Base-by-base conservation (phyloP, 176 grass and related monocot species). In the Eleusine coracana region DNA sequence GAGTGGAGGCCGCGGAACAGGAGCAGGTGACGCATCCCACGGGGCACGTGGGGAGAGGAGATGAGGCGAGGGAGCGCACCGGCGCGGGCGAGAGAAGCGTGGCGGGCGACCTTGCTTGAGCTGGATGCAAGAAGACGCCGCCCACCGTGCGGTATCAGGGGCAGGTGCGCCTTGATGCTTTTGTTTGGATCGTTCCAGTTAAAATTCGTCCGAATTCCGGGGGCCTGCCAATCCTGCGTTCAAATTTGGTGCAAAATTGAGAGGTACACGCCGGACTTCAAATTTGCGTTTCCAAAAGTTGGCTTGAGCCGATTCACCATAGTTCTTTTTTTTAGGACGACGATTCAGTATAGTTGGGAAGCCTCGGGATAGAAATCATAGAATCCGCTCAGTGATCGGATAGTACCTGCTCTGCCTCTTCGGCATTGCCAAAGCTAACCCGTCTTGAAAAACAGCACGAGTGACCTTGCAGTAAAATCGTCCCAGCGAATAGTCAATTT, bases 21-120 rank as follows among this genome's bases (percentile, higher is more conserved):
- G 29, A 75, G 81, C 40, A 85, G 51, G 14, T 76, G 68, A 51
- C 73, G 82, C 84, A 93, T 89, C 84, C 79, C 76, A 87, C 38
- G 46, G 10, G 60, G 71, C 42, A 42, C 80, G 63, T 74, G 48
- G 23, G 2, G 73, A 4, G 59, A 62, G 40, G 77, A 42, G 29
- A 37, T 5, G 17, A 2, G 56, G 17, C 1, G 12, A 3, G 1
- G 17, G 21, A 54, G 11, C 5, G 46, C 20, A 34, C 20, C 65
- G 65, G 48, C 78, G 64, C 25, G 56, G 44, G 23, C 11, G 37
- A 71, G 38, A 15, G 56, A 10, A 28, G 23, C 14, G 67, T 58
- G 40, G 40, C 40, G 40, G 51, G 18, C 11, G 46, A 45, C 25
- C 38, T 84, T 23, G 77, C 46, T 67, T 36, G 70, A 75, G 62